Evolutionary conservation across 2,329 filamentous ascomycete species (phyloP).

Genomic region (Metarhizium brunneum): DNA sequence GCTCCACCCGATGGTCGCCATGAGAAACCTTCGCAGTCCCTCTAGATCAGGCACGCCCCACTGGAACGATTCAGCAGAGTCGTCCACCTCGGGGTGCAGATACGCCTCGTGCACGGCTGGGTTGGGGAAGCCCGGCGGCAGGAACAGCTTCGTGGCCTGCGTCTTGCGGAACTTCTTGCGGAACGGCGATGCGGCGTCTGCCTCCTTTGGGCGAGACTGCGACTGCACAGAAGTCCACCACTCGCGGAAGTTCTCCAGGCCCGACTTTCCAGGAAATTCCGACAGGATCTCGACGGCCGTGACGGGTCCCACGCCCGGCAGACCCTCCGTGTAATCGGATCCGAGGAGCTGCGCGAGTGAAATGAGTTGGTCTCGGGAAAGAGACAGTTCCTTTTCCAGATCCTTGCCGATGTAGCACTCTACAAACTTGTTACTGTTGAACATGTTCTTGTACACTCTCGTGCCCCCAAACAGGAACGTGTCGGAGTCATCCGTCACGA

Average conservation of each 20-base stretch:
- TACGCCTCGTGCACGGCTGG: slow-evolving; percentile 75
- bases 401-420: slow-evolving; percentile 86
- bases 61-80: slow-evolving; percentile 67
- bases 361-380: slow-evolving; percentile 82
- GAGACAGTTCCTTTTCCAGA: slow-evolving; percentile 78
- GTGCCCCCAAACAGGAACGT: slow-evolving; percentile 96
- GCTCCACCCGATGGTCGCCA: slow-evolving; percentile 87
- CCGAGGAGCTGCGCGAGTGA: slow-evolving; percentile 84
- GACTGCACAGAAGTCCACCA: slow-evolving; percentile 82
- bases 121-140: slow-evolving; percentile 73
- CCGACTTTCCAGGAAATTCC: slow-evolving; percentile 60
- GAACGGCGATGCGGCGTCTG: slow-evolving; percentile 53
- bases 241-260: slow-evolving; percentile 66
- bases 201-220: slow-evolving; percentile 52
- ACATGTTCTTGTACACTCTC: slow-evolving; percentile 98
- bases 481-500: slow-evolving; percentile 95
- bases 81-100: slow-evolving; percentile 76
- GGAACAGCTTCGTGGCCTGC: slow-evolving; percentile 76
- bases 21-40: slow-evolving; percentile 73
- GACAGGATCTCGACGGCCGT: slow-evolving; percentile 90
- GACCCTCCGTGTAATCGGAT: slow-evolving; percentile 88
- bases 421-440: slow-evolving; percentile 95
- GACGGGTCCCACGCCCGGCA: slow-evolving; percentile 85
- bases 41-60: slow-evolving; percentile 95
- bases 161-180: slow-evolving; percentile 76